Percentiles rank a stretch among this genome's conserved stretches.
These are phyloP conservation scores for Acanthamoeba sp. DNA, from an alignment of 208 protist species.

Conservation along the genomic window DNA sequence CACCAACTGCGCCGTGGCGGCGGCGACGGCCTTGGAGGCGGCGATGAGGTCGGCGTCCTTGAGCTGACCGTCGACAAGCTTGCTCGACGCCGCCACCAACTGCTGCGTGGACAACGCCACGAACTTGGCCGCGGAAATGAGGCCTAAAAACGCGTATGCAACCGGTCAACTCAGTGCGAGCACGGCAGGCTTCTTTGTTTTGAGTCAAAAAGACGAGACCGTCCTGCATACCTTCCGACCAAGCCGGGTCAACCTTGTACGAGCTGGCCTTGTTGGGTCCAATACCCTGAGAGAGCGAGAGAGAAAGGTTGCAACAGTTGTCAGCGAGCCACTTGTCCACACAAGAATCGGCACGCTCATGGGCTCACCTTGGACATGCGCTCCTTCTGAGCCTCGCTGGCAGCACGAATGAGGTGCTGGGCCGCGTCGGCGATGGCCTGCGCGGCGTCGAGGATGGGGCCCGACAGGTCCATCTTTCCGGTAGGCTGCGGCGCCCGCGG, in stretches of 20 bases:
- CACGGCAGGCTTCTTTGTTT: too few species aligned
- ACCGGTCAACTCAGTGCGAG: too few species aligned
- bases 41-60: conserved; percentile 70
- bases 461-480: conserved; percentile 34
- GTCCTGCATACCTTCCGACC: conserved; percentile 72
- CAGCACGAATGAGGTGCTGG: background rate
- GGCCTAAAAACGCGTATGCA: background rate
- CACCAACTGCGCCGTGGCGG: conserved; percentile 51
- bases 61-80: conserved; percentile 35
- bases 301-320: too few species aligned
- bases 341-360: background rate
- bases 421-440: conserved; percentile 65
- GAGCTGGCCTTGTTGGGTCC: conserved; percentile 49
- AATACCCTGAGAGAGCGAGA: background rate
- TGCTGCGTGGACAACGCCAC: conserved; percentile 52
- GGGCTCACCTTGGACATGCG: background rate
- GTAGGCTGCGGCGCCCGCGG: background rate
- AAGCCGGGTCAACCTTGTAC: conserved; percentile 64
- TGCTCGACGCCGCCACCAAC: conserved; percentile 45
- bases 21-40: conserved; percentile 53
- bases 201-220: too few species aligned
- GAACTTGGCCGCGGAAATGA: conserved; percentile 72
- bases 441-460: conserved; percentile 59
- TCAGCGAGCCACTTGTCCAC: background rate
- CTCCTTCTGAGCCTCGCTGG: conserved; percentile 58